A percentile compares a stretch with the other conserved stretches of the same genome.
These are phyloP conservation scores for Nakazawaea populi DNA, from an alignment of 805 yeast genomes.

Conservation along the genomic window DNA sequence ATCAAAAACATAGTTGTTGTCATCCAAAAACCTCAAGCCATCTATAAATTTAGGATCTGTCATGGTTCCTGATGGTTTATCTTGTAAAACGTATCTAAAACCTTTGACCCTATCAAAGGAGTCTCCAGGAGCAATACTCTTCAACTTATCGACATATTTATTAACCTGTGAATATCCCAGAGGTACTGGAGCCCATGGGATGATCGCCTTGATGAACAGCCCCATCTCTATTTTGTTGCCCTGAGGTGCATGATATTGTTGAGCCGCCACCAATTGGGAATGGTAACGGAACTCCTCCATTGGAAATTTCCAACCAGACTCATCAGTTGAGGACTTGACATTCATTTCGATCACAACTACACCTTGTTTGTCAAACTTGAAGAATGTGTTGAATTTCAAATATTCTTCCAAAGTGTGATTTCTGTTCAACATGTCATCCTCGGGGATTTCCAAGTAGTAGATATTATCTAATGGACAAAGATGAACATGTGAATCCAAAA, in stretches of 20 bases:
- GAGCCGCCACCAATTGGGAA: constrained; percentile 12
- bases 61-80: constrained; percentile 33
- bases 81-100: constrained; percentile 36
- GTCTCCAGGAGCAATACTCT: background rate
- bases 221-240: background rate
- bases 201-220: constrained; percentile 20
- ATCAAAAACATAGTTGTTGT: constrained; percentile 28
- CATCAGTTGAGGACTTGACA: constrained; percentile 16
- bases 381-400: constrained; percentile 6
- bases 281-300: constrained; percentile 20
- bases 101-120: constrained; percentile 26
- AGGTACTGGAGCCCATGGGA: constrained; percentile 41
- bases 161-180: constrained; percentile 22
- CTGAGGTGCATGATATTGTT: constrained; percentile 5
- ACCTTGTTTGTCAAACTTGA: constrained; percentile 16
- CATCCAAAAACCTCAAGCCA: constrained; percentile 26
- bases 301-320: constrained; percentile 17
- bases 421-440: constrained; percentile 11
- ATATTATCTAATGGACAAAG: constrained; percentile 1
- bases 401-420: constrained; percentile 24
- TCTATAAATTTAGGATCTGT: constrained; percentile 21
- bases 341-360: constrained; percentile 30
- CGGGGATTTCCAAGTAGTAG: constrained; percentile 16
- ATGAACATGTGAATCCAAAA: constrained; percentile 32
- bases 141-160: constrained; percentile 12